A percentile compares a stretch with the other conserved stretches of the same genome.
Evolutionary conservation across 2,329 filamentous ascomycete species (phyloP).

Genomic region (Bisporella sp.): DNA sequence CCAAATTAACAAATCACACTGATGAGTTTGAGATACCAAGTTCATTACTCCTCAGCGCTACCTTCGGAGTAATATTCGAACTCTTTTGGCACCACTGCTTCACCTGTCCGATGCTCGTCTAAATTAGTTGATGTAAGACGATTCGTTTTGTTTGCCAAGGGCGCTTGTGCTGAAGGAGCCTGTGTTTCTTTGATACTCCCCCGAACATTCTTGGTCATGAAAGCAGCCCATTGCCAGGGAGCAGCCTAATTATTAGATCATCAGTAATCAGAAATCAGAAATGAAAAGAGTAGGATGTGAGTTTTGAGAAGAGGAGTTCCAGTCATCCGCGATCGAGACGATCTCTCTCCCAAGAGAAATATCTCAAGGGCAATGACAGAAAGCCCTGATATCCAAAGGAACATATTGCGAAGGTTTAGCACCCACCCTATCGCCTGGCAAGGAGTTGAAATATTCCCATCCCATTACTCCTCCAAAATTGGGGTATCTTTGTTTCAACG

Average conservation of each 20-base stretch:
- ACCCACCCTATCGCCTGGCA: slow-evolving; percentile 47
- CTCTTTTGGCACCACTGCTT: slow-evolving; percentile 10
- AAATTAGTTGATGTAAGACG: neutral
- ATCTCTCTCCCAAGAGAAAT: no score
- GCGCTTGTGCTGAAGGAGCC: neutral
- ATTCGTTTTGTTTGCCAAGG: neutral
- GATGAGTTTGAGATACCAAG: neutral
- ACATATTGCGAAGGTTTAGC: no score
- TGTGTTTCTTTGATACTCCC: slow-evolving; percentile 1
- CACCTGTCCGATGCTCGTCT: slow-evolving; percentile 6
- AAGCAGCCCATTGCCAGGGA: slow-evolving; percentile 74
- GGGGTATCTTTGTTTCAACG: slow-evolving; percentile 52
- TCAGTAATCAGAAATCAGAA: no score
- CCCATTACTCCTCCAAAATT: slow-evolving; percentile 84
- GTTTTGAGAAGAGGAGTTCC: no score
- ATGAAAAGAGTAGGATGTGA: no score
- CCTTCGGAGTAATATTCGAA: slow-evolving; percentile 18
- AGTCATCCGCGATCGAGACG: no score
- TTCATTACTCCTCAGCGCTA: slow-evolving; percentile 6
- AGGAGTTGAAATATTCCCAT: slow-evolving; percentile 90
- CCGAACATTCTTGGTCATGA: slow-evolving; percentile 39
- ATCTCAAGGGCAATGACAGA: no score
- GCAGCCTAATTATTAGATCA: slow-evolving; percentile 25
- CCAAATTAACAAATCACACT: neutral
- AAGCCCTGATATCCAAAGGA: no score